Conservation (phyloP, 2,329 filamentous ascomycete species). For the Cordyceps fumosorosea region DNA sequence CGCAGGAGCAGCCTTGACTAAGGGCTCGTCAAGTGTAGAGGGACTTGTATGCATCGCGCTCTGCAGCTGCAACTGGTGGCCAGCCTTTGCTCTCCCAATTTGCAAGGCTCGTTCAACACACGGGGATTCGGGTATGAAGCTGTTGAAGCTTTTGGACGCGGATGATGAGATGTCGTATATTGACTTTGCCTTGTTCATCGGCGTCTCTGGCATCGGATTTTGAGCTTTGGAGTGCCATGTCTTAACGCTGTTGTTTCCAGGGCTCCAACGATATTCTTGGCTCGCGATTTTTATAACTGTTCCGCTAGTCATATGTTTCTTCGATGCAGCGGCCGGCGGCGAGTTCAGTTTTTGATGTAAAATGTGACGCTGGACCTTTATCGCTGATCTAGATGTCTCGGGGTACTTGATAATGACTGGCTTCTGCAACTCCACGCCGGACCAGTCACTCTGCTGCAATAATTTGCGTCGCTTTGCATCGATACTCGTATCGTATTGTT, state of each 20-base stretch:
- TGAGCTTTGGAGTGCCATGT: not conserved
- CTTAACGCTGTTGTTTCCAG: conserved; percentile 6
- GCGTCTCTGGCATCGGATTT: not conserved
- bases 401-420: conserved; percentile 20
- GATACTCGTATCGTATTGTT: not conserved
- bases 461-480: conserved; percentile 16
- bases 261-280: conserved; percentile 12
- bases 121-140: conserved; percentile 8
- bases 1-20: not conserved
- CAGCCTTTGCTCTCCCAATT: not conserved
- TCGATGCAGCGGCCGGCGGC: not conserved
- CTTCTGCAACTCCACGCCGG: conserved; percentile 26
- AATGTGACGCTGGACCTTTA: not conserved
- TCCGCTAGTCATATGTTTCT: not conserved
- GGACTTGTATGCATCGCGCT: conserved; percentile 2
- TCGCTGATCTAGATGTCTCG: not conserved
- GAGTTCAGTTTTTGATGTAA: not conserved
- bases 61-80: not conserved
- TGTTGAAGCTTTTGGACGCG: conserved; percentile 2
- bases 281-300: conserved; percentile 8
- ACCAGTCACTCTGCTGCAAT: conserved; percentile 22
- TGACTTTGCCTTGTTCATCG: not conserved
- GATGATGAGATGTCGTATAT: conserved; percentile 1
- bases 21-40: not conserved
- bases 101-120: not conserved